Evolutionary conservation across 2,329 filamentous ascomycete genomes (phyloP), one percentile per base, ranked within the genome.

Genomic region (Coniochaeta pulveracea): DNA sequence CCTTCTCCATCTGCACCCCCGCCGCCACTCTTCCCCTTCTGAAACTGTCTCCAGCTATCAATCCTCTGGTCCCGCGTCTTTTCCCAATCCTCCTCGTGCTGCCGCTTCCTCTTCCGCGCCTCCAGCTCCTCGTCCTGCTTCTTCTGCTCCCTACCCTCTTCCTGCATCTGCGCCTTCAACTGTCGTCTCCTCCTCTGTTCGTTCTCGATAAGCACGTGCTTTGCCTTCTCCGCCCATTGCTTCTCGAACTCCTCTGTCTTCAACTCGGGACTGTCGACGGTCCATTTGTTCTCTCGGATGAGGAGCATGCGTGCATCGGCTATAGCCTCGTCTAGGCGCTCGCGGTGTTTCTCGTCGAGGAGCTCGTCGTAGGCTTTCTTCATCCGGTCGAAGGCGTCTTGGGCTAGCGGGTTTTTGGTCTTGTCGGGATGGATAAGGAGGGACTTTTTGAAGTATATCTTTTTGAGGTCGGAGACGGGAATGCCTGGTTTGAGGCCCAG

Each of bases 361-460:
- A 98, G 73, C 47, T 85, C 76, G 3, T 78, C 82, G 52, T 96
- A 86, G 0, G 91, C 91, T 60, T 96, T 95, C 51, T 94, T 94
- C 18, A 98, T 72, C 8, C 89, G 79, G 60, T 98, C 91, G 53
- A 98, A 98, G 43, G 91, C 91, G 49, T 96, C 91, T 4, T 91
- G 89, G 0, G 91, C 91, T 31, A 69, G 73, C 0, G 85, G 80
- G 52, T 98, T 96, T 50, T 78, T 78, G 36, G 91, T 95, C 59
- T 98, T 98, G 66, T 98, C 91, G 6, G 91, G 91, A 64, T 98
- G 91, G 64, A 98, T 96, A 31, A 98, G 77, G 37, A 98, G 79
- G n/a, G 91, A 98, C 60, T 95, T 96, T 49, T 85, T 88, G 66
- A 91, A 88, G 63, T 96, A 98, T 45, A 75, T 74, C 46, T 80